These are phyloP conservation scores for Cubamyces lactineus DNA, from an alignment of 768 basidiomycete species.

Conservation along the genomic window DNA sequence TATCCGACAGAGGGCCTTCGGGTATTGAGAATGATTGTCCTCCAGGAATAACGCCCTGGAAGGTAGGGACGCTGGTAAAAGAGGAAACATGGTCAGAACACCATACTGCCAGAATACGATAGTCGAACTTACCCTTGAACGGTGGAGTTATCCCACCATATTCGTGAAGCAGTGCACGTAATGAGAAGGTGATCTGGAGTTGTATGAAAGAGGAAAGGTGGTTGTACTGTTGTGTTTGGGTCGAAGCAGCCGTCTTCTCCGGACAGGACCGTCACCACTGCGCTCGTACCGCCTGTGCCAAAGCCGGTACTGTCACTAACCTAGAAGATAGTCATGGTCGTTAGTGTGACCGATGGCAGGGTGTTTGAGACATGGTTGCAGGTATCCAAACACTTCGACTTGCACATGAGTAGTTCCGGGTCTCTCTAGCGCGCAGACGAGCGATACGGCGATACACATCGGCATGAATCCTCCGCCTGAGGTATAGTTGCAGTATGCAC, in stretches of 20 bases:
- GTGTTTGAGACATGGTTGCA: too few species aligned
- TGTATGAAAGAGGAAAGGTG: conserved; percentile 63
- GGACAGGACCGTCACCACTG: conserved; percentile 55
- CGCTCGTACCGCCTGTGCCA: conserved; percentile 76
- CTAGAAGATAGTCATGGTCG: conserved; percentile 35
- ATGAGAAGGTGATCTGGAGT: conserved; percentile 64
- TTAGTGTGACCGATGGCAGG: too few species aligned
- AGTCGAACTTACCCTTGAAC: conserved; percentile 52
- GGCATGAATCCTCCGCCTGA: too few species aligned
- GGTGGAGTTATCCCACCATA: conserved; percentile 62
- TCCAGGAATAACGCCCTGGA: conserved; percentile 78
- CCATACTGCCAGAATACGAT: neutral
- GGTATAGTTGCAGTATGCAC: too few species aligned
- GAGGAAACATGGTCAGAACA: too few species aligned
- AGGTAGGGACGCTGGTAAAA: conserved; percentile 62
- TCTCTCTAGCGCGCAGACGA: too few species aligned
- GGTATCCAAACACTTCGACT: too few species aligned
- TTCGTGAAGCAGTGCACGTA: conserved; percentile 62
- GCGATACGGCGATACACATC: too few species aligned
- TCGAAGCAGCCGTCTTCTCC: conserved; percentile 69
- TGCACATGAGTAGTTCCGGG: too few species aligned
- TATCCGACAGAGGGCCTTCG: conserved; percentile 45
- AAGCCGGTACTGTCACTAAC: conserved; percentile 64
- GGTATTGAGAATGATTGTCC: conserved; percentile 76
- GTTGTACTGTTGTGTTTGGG: conserved; percentile 46